phyloP scores from a whole-genome alignment of 2,329 filamentous ascomycete genomes.

The Xylariaceae sp. region DNA sequence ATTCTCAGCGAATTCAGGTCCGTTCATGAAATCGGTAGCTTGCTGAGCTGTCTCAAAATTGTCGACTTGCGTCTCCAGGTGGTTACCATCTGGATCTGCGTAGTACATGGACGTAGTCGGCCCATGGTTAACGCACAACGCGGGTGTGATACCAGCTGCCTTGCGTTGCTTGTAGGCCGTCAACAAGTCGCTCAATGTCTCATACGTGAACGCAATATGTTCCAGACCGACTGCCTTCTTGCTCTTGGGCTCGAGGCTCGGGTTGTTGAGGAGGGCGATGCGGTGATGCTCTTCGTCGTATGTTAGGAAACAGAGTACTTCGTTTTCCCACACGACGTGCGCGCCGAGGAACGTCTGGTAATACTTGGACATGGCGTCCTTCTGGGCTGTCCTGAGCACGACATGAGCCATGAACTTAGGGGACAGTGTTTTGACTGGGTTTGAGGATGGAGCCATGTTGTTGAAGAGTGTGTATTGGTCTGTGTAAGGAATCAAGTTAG shows the following conservation, averaged over 20 bases:
- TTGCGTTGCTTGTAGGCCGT: conserved; percentile 36
- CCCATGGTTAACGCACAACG: conserved; percentile 46
- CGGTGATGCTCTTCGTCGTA: conserved; percentile 48
- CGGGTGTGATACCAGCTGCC: conserved; percentile 34
- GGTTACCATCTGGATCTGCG: conserved; percentile 45
- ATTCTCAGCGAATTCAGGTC: conserved; percentile 36
- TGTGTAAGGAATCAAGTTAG: too few species aligned
- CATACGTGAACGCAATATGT: conserved; percentile 41
- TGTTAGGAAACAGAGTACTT: conserved; percentile 34
- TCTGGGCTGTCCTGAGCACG: conserved; percentile 24
- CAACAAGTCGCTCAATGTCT: conserved; percentile 32
- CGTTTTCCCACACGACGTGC: conserved; percentile 22
- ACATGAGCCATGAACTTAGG: conserved; percentile 24
- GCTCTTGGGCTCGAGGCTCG: conserved; percentile 21
- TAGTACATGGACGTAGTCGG: conserved; percentile 46
- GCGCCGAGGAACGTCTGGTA: conserved; percentile 37
- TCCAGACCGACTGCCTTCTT: conserved; percentile 32
- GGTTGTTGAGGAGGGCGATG: conserved; percentile 36
- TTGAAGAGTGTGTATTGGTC: not conserved
- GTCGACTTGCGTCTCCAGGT: conserved; percentile 44
- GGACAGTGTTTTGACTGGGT: conserved; percentile 20
- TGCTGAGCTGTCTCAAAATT: conserved; percentile 38
- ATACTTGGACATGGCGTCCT: conserved; percentile 32
- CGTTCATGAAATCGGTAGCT: conserved; percentile 37
- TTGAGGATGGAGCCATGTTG: conserved; percentile 17